Conservation (phyloP, 768 basidiomycete species). For the Boletus rubroflammeus region DNA sequence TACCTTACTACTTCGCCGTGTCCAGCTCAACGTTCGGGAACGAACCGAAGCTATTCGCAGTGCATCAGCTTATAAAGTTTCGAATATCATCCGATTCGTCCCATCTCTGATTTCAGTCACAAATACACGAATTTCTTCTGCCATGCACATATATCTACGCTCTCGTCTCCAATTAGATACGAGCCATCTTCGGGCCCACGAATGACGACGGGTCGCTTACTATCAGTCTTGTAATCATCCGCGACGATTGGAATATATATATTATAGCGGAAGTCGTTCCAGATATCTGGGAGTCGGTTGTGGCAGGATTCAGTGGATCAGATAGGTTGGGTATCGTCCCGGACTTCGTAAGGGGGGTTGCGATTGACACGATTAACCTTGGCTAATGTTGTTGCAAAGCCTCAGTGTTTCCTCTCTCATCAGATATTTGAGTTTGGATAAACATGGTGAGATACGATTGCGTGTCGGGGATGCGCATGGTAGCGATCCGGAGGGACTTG, state of each 20-base stretch:
- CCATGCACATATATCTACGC: neutral
- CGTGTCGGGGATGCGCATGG: neutral
- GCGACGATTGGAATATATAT: no score
- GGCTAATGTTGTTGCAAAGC: neutral
- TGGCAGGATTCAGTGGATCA: neutral
- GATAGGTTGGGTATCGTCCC: neutral
- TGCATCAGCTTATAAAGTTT: neutral
- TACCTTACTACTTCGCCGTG: conserved; percentile 9
- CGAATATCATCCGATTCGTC: neutral
- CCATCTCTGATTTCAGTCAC: neutral
- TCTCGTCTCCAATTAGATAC: neutral
- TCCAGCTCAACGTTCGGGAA: conserved; percentile 16
- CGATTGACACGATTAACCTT: neutral
- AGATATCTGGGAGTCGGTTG: neutral
- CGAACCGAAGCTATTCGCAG: conserved; percentile 8
- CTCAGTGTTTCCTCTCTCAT: neutral
- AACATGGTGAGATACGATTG: neutral
- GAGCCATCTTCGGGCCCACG: no score
- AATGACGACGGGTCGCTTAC: no score
- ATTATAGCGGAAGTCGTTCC: no score
- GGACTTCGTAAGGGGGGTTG: neutral
- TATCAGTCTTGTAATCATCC: no score
- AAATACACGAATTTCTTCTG: neutral
- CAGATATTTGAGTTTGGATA: neutral
- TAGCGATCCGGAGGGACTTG: neutral